Percentiles rank a stretch among this genome's conserved stretches.
phyloP scores from a whole-genome alignment of 2,329 filamentous ascomycete species.

The Nemania sp. region DNA sequence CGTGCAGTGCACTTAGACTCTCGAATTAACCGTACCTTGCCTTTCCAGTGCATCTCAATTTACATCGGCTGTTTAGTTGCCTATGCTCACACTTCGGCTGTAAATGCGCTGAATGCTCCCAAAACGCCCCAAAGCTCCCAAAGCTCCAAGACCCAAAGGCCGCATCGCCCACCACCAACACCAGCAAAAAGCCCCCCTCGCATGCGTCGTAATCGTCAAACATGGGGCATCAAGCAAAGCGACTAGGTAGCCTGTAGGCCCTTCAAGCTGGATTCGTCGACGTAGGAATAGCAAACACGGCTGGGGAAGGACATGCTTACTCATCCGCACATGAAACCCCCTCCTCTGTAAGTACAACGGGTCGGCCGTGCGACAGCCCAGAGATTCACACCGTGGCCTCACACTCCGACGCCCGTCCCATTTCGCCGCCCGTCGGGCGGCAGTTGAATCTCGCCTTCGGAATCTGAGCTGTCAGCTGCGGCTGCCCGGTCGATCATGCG shows the following conservation, averaged over 20 bases:
- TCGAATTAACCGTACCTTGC: too few relatives aligned
- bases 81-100: conserved; percentile 30
- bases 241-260: background rate
- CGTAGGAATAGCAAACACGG: conserved; percentile 8
- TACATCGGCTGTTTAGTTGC: conserved; percentile 16
- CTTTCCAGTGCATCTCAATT: conserved; percentile 29
- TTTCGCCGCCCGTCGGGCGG: conserved; percentile 41
- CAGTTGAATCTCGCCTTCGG: conserved; percentile 60
- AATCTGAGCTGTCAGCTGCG: conserved; percentile 57
- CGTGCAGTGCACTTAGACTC: too few relatives aligned
- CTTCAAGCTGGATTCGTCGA: background rate
- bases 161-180: too few relatives aligned
- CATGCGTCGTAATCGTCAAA: conserved; percentile 35
- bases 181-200: conserved; percentile 25
- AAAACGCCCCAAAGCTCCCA: conserved; percentile 4
- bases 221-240: conserved; percentile 9
- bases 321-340: too few relatives aligned
- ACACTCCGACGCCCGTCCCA: conserved; percentile 34
- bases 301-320: background rate
- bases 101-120: conserved; percentile 34
- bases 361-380: background rate
- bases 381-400: conserved; percentile 9
- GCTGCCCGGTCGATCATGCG: conserved; percentile 59
- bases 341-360: too few relatives aligned
- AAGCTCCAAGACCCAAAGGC: conserved; percentile 16